Evolutionary conservation across 169 alveolate genomes (phyloP).

Genomic region (Cystoisospora suis): DNA sequence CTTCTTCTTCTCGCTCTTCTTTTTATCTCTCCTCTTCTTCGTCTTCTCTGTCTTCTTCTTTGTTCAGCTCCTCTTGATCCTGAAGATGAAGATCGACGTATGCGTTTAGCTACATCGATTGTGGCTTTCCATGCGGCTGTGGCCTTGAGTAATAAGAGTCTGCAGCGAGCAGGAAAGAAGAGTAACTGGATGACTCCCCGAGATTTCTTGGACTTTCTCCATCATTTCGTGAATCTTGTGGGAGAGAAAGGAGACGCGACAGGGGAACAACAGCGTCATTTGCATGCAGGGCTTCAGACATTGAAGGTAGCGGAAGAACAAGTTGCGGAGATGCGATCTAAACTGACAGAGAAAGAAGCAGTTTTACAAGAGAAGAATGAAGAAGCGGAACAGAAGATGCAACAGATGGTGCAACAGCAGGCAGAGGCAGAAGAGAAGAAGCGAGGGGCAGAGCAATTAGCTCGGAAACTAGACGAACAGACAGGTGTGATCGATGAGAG

Average conservation of each 20-base stretch:
- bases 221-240: constrained; percentile 89
- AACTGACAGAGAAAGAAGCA: constrained; percentile 87
- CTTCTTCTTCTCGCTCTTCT: not conserved
- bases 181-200: constrained; percentile 94
- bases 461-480: constrained; percentile 90
- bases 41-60: too few species aligned
- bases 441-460: constrained; percentile 87
- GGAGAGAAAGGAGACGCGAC: constrained; percentile 91
- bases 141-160: constrained; percentile 76
- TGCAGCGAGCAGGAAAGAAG: constrained; percentile 85
- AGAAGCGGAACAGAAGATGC: constrained; percentile 94
- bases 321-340: constrained; percentile 89
- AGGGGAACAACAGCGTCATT: constrained; percentile 90
- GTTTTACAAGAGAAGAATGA: constrained; percentile 92
- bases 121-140: constrained; percentile 86
- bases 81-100: constrained; percentile 75
- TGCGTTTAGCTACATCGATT: constrained; percentile 79
- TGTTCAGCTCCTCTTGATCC: not conserved
- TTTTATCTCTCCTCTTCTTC: not conserved
- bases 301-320: constrained; percentile 91
- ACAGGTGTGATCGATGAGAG: constrained; percentile 86
- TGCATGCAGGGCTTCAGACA: constrained; percentile 94
- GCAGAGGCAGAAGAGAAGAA: constrained; percentile 93
- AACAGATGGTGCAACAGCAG: constrained; percentile 92
- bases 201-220: constrained; percentile 95